Percentiles rank a stretch among this genome's conserved stretches.
These are phyloP conservation scores for Castanea mollissima DNA, from an alignment of 306 rosid species.

Conservation along the genomic window DNA sequence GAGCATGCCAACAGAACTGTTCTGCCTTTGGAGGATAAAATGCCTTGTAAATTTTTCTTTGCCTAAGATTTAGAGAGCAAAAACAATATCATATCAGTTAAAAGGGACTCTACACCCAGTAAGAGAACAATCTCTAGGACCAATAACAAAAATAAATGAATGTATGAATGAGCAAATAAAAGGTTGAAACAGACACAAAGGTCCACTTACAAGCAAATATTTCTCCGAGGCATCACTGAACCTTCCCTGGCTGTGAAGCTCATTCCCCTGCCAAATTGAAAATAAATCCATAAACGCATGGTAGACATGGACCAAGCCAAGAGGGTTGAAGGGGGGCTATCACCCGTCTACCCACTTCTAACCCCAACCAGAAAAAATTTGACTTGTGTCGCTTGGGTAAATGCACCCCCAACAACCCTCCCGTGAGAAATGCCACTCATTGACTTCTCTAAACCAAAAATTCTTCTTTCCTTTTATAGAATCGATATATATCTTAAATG, in stretches of 20 bases:
- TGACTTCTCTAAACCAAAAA: no score
- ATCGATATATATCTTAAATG: no score
- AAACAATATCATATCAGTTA: constrained; percentile 18
- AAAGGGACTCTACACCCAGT: not conserved
- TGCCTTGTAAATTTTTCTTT: constrained; percentile 67
- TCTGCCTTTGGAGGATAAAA: constrained; percentile 71
- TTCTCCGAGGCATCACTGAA: constrained; percentile 70
- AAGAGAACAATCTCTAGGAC: not conserved
- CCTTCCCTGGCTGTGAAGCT: constrained; percentile 76
- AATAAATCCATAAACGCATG: constrained; percentile 27
- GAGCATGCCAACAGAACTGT: constrained; percentile 81
- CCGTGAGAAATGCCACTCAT: no score
- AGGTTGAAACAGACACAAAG: constrained; percentile 10
- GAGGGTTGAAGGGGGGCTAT: no score
- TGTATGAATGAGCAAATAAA: not conserved
- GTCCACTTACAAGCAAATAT: constrained; percentile 67
- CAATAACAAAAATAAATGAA: not conserved
- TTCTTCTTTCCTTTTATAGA: no score
- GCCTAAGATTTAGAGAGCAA: constrained; percentile 54
- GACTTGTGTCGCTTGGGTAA: no score
- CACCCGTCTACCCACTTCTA: no score
- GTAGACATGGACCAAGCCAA: constrained; percentile 4
- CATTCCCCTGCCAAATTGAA: constrained; percentile 73
- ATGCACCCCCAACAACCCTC: no score
- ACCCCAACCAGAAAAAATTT: no score